Conservation (phyloP, 768 basidiomycete genomes). For the Pisolithus orientalis region DNA sequence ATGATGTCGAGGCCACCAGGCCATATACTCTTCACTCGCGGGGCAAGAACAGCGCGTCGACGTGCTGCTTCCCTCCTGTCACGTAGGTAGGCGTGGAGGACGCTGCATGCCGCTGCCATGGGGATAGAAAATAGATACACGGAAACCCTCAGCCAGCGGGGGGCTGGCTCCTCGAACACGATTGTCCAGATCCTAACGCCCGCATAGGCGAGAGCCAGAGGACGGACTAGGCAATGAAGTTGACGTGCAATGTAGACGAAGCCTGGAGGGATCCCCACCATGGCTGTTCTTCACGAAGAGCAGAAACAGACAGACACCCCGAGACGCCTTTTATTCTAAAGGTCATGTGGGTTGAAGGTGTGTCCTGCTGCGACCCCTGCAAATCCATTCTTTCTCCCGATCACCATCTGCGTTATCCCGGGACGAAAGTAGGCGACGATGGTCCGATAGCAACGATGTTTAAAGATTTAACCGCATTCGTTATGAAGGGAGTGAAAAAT, state of each 20-base stretch:
- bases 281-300: too few relatives aligned
- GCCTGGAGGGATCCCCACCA: conserved; percentile 31
- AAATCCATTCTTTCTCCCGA: too few relatives aligned
- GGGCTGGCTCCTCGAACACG: conserved; percentile 4
- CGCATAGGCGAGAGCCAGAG: conserved; percentile 13
- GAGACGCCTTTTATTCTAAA: too few relatives aligned
- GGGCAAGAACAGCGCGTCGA: conserved; percentile 19
- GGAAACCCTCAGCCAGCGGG: conserved; percentile 10
- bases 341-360: too few relatives aligned
- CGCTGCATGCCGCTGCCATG: conserved; percentile 9
- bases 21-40: conserved; percentile 28
- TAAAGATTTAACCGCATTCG: too few relatives aligned
- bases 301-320: not conserved
- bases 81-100: conserved; percentile 43
- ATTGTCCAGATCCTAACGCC: conserved; percentile 8
- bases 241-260: conserved; percentile 20
- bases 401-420: too few relatives aligned
- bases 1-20: conserved; percentile 33
- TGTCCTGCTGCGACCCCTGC: too few relatives aligned
- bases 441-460: too few relatives aligned
- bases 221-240: conserved; percentile 16
- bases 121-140: conserved; percentile 21
- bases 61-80: conserved; percentile 16
- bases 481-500: too few relatives aligned
- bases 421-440: too few relatives aligned